Base-by-base conservation (phyloP, 2,329 filamentous ascomycete genomes). In the Pleoardoris graminearum region DNA sequence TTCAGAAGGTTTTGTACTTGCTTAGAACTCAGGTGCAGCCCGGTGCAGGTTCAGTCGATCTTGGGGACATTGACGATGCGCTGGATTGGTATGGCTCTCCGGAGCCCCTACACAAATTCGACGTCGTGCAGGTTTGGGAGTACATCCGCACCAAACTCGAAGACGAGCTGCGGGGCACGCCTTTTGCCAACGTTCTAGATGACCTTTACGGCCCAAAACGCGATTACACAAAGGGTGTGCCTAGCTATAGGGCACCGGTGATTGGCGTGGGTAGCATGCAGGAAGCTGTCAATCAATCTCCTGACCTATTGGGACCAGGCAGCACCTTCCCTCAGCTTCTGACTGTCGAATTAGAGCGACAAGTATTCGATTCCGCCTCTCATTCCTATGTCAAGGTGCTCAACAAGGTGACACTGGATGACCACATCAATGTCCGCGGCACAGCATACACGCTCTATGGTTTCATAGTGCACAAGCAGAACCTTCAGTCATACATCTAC, bases 401-500 rank as follows among this genome's bases (percentile, higher is more conserved):
- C 46, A 79, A 85, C 62, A 77, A 77, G 36, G 80, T 87, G n/a
- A 73, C 77, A 2, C 60, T 86, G 12, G 76, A 85, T 47, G 82
- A 86, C 48, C 69, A 77, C 10, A 65, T 86, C 22, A 75, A 75
- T 37, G 68, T 85, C n/a, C 63, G 74, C 22, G 73, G 65, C 7
- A 73, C 71, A 11, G 65, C 74, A 10, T 87, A 85, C 61, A 79
- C 78, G 1, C 75, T 87, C 0, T 86, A 83, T 57, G 82, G 82
- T 3, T 82, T 85, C 56, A 72, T 85, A 27, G 81, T 84, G 2
- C 84, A 87, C 61, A 80, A 79, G 54, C 83, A 82, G 22, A 78
- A 78, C 37, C 78, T 85, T 14, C 80, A 80, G 17, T 85, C 82
- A 4, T 79, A 79, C 42, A 77, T 80, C 32, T 86, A 85, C 70